These are phyloP conservation scores for Trichoderma oligosporum DNA, from an alignment of 2,329 filamentous ascomycete species.

Conservation along the genomic window DNA sequence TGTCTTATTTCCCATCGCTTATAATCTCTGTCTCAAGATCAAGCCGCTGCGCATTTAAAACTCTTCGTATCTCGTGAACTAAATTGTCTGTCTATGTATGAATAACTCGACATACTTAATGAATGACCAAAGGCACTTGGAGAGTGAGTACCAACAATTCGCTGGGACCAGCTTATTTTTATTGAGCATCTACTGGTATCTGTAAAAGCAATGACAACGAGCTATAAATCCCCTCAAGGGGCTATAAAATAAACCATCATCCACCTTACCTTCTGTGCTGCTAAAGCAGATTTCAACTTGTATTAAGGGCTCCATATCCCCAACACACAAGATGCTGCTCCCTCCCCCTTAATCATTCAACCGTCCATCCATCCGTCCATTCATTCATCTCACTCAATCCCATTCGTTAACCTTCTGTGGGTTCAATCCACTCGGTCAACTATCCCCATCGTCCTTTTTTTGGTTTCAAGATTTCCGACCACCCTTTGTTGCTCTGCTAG, in stretches of 20 bases:
- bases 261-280: neutral
- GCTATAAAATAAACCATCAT: neutral
- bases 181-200: slow-evolving; percentile 30
- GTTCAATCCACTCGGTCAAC: neutral
- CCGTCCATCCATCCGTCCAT: slow-evolving; percentile 3
- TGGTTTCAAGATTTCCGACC: slow-evolving; percentile 7
- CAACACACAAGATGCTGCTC: neutral
- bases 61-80: too few species aligned
- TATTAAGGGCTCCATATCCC: neutral
- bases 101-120: too few species aligned
- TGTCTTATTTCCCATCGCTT: too few species aligned
- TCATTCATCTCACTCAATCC: neutral
- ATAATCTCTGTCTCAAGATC: neutral
- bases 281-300: neutral
- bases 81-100: too few species aligned
- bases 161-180: slow-evolving; percentile 20
- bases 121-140: too few species aligned
- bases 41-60: too few species aligned
- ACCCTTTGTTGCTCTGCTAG: slow-evolving; percentile 2
- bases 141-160: neutral
- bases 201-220: slow-evolving; percentile 18
- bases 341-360: neutral
- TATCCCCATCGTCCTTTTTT: neutral
- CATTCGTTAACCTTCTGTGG: neutral
- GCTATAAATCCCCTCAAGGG: neutral